phyloP scores from a whole-genome alignment of 805 yeast species.

The Tetrapisispora phaffii region DNA sequence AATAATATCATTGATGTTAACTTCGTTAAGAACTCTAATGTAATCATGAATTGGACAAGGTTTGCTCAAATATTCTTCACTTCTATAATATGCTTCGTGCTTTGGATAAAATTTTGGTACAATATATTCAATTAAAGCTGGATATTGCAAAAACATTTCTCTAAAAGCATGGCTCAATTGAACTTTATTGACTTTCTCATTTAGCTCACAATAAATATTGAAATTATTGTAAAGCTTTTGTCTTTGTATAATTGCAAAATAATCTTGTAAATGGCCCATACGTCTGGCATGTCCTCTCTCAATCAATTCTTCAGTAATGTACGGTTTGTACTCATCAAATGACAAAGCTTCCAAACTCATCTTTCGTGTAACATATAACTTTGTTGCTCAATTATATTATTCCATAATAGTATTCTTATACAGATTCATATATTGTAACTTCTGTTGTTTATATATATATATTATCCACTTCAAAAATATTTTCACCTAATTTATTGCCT shows the following conservation, averaged over 20 bases:
- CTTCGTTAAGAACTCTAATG: conserved; percentile 12
- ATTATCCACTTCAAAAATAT: too few species aligned
- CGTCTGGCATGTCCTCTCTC: conserved; percentile 24
- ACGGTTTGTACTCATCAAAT: conserved; percentile 4
- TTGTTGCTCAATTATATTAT: too few species aligned
- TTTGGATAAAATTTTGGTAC: conserved; percentile 13
- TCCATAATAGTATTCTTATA: too few species aligned
- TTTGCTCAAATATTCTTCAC: conserved; percentile 13
- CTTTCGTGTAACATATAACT: too few species aligned
- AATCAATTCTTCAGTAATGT: conserved; percentile 7
- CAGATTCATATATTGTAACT: too few species aligned
- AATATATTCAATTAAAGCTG: conserved; percentile 14
- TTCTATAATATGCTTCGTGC: conserved; percentile 12
- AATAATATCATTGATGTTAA: conserved; percentile 14
- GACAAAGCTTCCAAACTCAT: not conserved
- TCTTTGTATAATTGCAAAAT: conserved; percentile 19
- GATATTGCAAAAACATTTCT: conserved; percentile 12
- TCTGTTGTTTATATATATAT: too few species aligned
- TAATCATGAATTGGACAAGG: conserved; percentile 19
- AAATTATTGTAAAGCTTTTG: conserved; percentile 20
- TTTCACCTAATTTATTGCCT: too few species aligned
- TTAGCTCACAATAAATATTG: conserved; percentile 14
- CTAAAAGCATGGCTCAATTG: conserved; percentile 12
- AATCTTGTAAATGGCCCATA: conserved; percentile 22
- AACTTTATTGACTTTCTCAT: conserved; percentile 3